A percentile compares a stretch with the other conserved stretches of the same genome.
These are phyloP conservation scores for Tricholoma saponaceum DNA, from an alignment of 768 basidiomycete genomes.

Conservation along the genomic window DNA sequence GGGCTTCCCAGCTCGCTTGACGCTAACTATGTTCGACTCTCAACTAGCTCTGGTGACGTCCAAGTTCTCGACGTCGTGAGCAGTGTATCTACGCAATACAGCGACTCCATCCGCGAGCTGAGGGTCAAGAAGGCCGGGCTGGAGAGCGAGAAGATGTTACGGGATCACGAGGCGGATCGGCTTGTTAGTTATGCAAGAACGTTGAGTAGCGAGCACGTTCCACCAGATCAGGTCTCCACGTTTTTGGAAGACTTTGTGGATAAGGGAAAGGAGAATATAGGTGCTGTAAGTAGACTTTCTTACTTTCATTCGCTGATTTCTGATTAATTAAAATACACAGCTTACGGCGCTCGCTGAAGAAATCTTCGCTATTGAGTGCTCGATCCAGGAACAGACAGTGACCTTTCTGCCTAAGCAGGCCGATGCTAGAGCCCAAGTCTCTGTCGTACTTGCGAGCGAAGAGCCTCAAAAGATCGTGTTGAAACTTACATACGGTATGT, in stretches of 20 bases:
- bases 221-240: slow-evolving; percentile 29
- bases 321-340: slow-evolving; percentile 11
- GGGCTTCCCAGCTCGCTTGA: slow-evolving; percentile 49
- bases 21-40: slow-evolving; percentile 48
- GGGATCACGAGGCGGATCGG: slow-evolving; percentile 37
- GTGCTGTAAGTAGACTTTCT: slow-evolving; percentile 19
- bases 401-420: slow-evolving; percentile 33
- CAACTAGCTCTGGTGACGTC: slow-evolving; percentile 43
- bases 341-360: slow-evolving; percentile 33
- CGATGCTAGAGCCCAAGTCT: slow-evolving; percentile 28
- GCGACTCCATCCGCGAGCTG: slow-evolving; percentile 26
- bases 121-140: slow-evolving; percentile 30
- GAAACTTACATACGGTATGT: slow-evolving; percentile 50
- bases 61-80: slow-evolving; percentile 46
- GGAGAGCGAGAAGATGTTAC: slow-evolving; percentile 32
- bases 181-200: slow-evolving; percentile 41
- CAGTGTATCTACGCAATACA: background rate
- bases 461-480: slow-evolving; percentile 34
- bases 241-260: slow-evolving; percentile 42
- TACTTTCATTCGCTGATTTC: no score
- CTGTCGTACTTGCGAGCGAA: slow-evolving; percentile 40
- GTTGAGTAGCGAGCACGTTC: slow-evolving; percentile 38
- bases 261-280: slow-evolving; percentile 30
- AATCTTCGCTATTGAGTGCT: slow-evolving; percentile 33
- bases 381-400: slow-evolving; percentile 33